Percentiles rank a stretch among this genome's conserved stretches.
Conservation (phyloP, 192 early-diverging fungal genomes). For the Spinellus fusiger region DNA sequence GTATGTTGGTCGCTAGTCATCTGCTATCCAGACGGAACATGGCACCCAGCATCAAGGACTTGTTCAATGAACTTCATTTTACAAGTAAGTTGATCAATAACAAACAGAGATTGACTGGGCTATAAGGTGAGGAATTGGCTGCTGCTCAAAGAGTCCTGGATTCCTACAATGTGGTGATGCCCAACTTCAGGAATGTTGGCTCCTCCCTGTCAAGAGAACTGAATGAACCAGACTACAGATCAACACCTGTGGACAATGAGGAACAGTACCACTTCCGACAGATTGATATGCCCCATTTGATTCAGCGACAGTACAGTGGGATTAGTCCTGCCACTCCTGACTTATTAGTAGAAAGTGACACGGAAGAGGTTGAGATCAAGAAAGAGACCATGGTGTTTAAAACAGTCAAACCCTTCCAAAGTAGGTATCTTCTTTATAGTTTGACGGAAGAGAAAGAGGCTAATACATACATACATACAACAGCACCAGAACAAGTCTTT, state of each 20-base stretch:
- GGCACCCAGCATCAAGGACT: slow-evolving; percentile 85
- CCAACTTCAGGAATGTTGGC: slow-evolving; percentile 82
- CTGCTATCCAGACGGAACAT: slow-evolving; percentile 78
- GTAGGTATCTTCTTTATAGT: too few species aligned
- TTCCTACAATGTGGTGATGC: slow-evolving; percentile 75
- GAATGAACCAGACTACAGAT: slow-evolving; percentile 11
- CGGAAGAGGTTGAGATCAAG: slow-evolving; percentile 15
- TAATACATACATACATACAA: too few species aligned
- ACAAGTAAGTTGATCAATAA: slow-evolving; percentile 63
- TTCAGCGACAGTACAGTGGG: not conserved
- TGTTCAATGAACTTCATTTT: slow-evolving; percentile 89
- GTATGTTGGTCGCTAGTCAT: slow-evolving; percentile 54
- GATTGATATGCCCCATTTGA: slow-evolving; percentile 12
- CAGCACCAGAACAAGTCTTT: not conserved
- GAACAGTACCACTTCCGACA: not conserved
- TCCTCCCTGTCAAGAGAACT: slow-evolving; percentile 54
- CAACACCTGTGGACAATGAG: not conserved
- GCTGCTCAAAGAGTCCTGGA: slow-evolving; percentile 83
- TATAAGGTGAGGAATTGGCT: slow-evolving; percentile 60
- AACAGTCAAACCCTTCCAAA: not conserved
- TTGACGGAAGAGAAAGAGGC: too few species aligned
- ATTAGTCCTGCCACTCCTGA: not conserved
- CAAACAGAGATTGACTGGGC: slow-evolving; percentile 2
- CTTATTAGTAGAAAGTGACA: slow-evolving; percentile 35
- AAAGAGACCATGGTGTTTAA: slow-evolving; percentile 34